Evolutionary conservation across 2,329 filamentous ascomycete species (phyloP), one percentile per base, ranked within the genome.

Genomic region (Zymoseptoria brevis): DNA sequence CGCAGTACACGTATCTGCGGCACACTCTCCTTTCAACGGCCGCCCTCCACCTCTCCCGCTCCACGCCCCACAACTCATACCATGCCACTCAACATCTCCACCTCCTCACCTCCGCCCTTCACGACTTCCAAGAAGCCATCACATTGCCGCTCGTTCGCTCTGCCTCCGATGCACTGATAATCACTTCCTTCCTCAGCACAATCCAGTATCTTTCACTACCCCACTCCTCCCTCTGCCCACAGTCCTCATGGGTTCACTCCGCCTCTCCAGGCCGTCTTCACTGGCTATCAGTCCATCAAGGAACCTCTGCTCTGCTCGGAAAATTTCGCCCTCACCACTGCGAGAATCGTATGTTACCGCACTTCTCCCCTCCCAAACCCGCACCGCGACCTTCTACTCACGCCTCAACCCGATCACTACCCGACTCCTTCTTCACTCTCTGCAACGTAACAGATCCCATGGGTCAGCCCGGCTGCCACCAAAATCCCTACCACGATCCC

Each of bases 401-500:
- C 8, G 24, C 22, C 16, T 30, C 24, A 9, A 48, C 26, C 16
- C 52, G 59, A 35, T 9, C 19, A 11, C 41, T 62, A 2, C 60
- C 58, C 5, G 35, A 55, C 8, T 21, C 30, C 4, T 55, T 62
- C 19, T 62, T 54, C 45, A 54, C 51, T 11, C 45, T 62, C 3
- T 62, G 60, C 35, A 54, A 58, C 22, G 60, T 62, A 26, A 60
- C 55, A 13, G 53, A 58, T 35, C 53, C 50, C 5, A 54, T 57
- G 19, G 60, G 58, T 11, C 60, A 56, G 9, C 53, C 55, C 19
- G 58, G 58, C 16, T 53, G 57, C 5, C 60, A 62, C 50, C 7
- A 55, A 1, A 62, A 62, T n/a, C 60, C 60, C 1, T 62, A 62
- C 16, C 60, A 62, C n/a, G 60, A 62, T 19, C 52, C 59, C 1